These are phyloP conservation scores for Pseudogymnoascus sp. DNA, from an alignment of 2,329 filamentous ascomycete genomes.

Conservation along the genomic window DNA sequence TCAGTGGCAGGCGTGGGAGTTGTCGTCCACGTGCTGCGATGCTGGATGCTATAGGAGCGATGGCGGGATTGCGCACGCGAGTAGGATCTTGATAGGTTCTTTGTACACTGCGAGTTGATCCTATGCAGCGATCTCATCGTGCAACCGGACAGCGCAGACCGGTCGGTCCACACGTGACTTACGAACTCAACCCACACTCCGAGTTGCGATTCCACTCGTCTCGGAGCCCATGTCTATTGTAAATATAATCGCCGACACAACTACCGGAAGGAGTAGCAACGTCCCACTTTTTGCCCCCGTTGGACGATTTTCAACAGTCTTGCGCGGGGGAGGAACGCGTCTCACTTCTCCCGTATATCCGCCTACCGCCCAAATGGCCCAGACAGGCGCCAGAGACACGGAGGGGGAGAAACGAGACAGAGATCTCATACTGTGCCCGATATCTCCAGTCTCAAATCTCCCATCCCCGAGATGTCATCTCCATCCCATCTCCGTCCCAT, in stretches of 20 bases:
- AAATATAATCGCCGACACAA: neutral
- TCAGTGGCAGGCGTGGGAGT: too few relatives aligned
- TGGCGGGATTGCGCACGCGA: neutral
- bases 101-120: neutral
- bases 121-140: neutral
- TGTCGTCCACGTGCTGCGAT: neutral
- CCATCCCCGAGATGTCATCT: neutral
- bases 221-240: neutral
- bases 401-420: neutral
- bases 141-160: neutral
- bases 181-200: neutral
- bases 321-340: neutral
- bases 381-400: neutral
- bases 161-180: neutral
- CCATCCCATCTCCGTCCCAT: neutral
- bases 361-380: neutral
- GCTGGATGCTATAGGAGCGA: neutral
- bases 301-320: neutral
- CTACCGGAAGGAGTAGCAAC: neutral
- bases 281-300: neutral
- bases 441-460: neutral
- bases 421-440: neutral
- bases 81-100: neutral
- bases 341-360: neutral
- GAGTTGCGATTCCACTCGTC: neutral